phyloP scores from a whole-genome alignment of 805 yeast species.

The Saccharomycopsis vini region DNA sequence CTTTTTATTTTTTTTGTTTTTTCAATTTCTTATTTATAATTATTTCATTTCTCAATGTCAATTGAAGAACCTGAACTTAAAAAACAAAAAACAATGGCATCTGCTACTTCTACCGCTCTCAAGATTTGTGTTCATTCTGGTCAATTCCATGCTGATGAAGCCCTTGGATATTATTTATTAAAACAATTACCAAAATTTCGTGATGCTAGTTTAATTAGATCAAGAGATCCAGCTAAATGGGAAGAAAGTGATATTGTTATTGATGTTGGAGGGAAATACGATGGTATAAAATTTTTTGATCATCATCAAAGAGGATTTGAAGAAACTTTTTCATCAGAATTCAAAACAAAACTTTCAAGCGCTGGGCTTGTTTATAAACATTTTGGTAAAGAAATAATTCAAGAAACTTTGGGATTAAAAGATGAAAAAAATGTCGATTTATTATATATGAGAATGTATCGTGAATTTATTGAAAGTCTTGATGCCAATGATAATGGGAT shows the following conservation, averaged over 20 bases:
- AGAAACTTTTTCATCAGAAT: slow-evolving; percentile 58
- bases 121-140: slow-evolving; percentile 86
- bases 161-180: slow-evolving; percentile 85
- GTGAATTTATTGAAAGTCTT: slow-evolving; percentile 78
- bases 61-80: not conserved
- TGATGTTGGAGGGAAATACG: slow-evolving; percentile 91
- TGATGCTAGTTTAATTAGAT: slow-evolving; percentile 64
- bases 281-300: slow-evolving; percentile 77
- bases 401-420: slow-evolving; percentile 37
- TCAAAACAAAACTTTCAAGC: slow-evolving; percentile 74
- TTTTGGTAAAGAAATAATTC: slow-evolving; percentile 63
- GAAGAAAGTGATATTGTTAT: slow-evolving; percentile 86
- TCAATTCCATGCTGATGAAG: slow-evolving; percentile 94
- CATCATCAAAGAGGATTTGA: slow-evolving; percentile 93
- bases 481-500: slow-evolving; percentile 97
- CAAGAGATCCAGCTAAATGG: slow-evolving; percentile 77
- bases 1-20: no score
- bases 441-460: slow-evolving; percentile 70
- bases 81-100: slow-evolving; percentile 19
- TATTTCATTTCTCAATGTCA: no score
- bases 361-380: slow-evolving; percentile 92
- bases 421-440: slow-evolving; percentile 42
- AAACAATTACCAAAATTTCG: slow-evolving; percentile 59
- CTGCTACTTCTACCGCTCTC: slow-evolving; percentile 21
- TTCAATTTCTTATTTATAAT: no score